Base-by-base conservation (phyloP, 495 filamentous ascomycete species). In the Barbatosphaeria neglecta region DNA sequence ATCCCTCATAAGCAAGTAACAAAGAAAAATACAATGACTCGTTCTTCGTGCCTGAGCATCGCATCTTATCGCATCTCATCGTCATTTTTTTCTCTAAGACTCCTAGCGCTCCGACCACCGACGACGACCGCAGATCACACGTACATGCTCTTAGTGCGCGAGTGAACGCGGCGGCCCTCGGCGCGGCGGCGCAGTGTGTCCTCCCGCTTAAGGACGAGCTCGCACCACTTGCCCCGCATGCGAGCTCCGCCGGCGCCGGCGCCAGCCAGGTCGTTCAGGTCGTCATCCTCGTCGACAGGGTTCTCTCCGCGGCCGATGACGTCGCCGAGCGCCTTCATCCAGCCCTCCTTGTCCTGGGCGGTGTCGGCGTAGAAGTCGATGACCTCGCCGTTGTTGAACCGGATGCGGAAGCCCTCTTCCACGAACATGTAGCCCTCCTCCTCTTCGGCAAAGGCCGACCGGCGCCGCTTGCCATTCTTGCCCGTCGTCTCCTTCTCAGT, bases 371-470 rank as follows among this genome's bases (percentile, higher is more conserved):
- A 98, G 65, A 98, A 98, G 62, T 98, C 92, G 51, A 98, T 98
- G 35, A 90, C 80, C 66, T 98, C 92, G 42, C 92, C 92, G 58
- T 98, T 98, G 49, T 83, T 89, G 64, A 98, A 98, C 44, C 90
- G 87, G 61, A 98, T 90, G 27, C 92, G 86, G 78, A 98, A 98
- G 11, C 93, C 92, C 60, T 97, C 93, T 64, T 98, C 92, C 19
- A 98, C 92, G 55, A 97, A 97, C 88, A 96, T 95, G 68, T 97
- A 98, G 41, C 93, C 92, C 56, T 98, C 92, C 63, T 97, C 93
- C 56, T 97, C 93, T 63, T 97, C 92, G 7, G 93, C 90, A 55
- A 98, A 98, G 22, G 86, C 92, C 44, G 87, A 93, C 58, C 92
- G 90, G 28, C 92, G 81, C 19, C 92, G 81, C 52, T 82, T 82